Percentiles rank a stretch among this genome's conserved stretches.
These are phyloP conservation scores for Lasiosphaeris hirsuta DNA, from an alignment of 495 filamentous ascomycete genomes.

Conservation along the genomic window DNA sequence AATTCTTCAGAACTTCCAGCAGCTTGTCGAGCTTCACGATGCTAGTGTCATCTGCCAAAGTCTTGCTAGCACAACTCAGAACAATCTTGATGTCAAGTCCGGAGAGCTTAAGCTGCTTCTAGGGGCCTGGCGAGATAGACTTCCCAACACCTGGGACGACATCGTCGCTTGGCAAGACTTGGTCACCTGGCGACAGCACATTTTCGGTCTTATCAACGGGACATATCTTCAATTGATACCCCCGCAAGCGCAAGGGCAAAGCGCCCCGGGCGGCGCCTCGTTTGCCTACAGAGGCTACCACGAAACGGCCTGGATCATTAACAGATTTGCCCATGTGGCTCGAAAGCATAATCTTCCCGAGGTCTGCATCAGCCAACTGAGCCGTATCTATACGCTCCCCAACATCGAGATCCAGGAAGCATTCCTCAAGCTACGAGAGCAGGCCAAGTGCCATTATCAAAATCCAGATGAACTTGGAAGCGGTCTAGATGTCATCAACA, in stretches of 20 bases:
- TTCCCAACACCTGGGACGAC: conserved; percentile 98
- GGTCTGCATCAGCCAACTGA: conserved; percentile 94
- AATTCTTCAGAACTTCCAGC: conserved; percentile 94
- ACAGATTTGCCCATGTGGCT: conserved; percentile 95
- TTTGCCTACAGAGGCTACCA: conserved; percentile 97
- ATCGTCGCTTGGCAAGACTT: conserved; percentile 99
- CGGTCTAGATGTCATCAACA: conserved; percentile 97
- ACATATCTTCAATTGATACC: conserved; percentile 88
- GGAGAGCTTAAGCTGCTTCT: conserved; percentile 92
- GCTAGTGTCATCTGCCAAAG: conserved; percentile 93
- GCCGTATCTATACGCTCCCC: conserved; percentile 94
- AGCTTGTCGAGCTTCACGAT: conserved; percentile 97
- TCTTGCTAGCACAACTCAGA: conserved; percentile 73
- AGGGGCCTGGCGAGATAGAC: conserved; percentile 88
- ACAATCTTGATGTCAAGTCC: conserved; percentile 89
- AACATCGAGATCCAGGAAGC: conserved; percentile 99
- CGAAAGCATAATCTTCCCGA: conserved; percentile 95
- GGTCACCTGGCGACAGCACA: conserved; percentile 98
- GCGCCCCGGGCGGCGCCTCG: conserved; percentile 64
- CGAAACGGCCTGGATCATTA: conserved; percentile 99
- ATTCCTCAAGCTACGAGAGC: conserved; percentile 93
- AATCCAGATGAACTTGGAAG: conserved; percentile 85
- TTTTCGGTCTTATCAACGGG: conserved; percentile 93
- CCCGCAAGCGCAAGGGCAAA: conserved; percentile 59
- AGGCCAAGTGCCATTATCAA: conserved; percentile 98